Percentiles rank a stretch among this genome's conserved stretches.
Evolutionary conservation across 148 eudicot species (phyloP).

Genomic region (Nepenthes gracilis): DNA sequence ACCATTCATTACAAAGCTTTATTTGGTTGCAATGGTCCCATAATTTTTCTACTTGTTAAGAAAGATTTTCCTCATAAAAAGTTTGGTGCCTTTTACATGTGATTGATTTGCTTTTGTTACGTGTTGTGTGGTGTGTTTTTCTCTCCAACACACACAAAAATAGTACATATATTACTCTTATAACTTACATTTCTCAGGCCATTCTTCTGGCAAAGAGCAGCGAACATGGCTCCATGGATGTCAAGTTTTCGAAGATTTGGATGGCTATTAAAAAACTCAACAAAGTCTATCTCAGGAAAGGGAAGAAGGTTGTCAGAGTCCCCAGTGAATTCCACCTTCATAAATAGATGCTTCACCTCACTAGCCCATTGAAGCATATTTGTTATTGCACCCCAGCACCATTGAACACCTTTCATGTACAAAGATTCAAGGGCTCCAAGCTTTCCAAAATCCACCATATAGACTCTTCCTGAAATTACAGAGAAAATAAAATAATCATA

Average conservation of each 20-base stretch:
- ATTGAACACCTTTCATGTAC: slow-evolving; percentile 73
- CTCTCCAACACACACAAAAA: too few species aligned
- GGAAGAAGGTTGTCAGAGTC: slow-evolving; percentile 59
- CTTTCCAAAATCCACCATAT: slow-evolving; percentile 66
- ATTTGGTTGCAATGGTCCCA: neutral
- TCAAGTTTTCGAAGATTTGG: slow-evolving; percentile 69
- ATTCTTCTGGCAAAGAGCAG: slow-evolving; percentile 91
- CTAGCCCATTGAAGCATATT: slow-evolving; percentile 68
- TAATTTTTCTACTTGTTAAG: neutral
- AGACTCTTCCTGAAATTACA: slow-evolving; percentile 45
- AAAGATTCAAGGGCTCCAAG: slow-evolving; percentile 67
- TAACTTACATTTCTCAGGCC: slow-evolving; percentile 72
- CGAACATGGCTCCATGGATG: slow-evolving; percentile 97
- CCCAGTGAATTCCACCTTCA: slow-evolving; percentile 97
- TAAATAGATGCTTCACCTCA: slow-evolving; percentile 72
- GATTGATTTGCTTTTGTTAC: too few species aligned
- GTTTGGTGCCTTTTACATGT: too few species aligned
- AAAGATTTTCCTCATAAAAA: too few species aligned
- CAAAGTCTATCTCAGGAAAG: slow-evolving; percentile 72
- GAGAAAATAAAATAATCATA: neutral
- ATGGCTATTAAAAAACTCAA: slow-evolving; percentile 75
- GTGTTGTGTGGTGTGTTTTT: neutral
- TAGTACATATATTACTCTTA: neutral
- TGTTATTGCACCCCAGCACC: slow-evolving; percentile 86
- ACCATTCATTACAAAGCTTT: too few species aligned